Evolutionary conservation across 2,329 filamentous ascomycete species (phyloP).

Genomic region (Fusarium tupiense): DNA sequence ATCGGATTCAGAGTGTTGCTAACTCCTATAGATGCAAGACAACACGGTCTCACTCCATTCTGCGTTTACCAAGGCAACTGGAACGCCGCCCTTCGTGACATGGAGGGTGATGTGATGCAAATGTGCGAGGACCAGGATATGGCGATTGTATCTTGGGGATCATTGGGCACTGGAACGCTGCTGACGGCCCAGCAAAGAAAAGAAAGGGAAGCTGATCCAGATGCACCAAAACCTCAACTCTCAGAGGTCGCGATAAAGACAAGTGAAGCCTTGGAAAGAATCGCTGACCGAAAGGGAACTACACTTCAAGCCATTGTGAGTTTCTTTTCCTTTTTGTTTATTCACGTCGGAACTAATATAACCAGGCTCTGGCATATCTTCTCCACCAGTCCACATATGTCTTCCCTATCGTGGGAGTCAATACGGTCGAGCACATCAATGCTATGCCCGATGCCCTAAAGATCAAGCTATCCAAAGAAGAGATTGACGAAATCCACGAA

Average conservation of each 20-base stretch:
- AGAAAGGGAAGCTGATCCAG: neutral
- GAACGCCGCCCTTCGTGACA: constrained; percentile 40
- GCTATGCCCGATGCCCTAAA: constrained; percentile 4
- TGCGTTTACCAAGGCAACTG: constrained; percentile 46
- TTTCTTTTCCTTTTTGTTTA: neutral
- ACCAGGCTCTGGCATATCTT: neutral
- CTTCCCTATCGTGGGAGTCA: constrained; percentile 23
- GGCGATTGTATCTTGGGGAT: constrained; percentile 59
- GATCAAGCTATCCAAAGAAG: neutral
- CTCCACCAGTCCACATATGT: constrained; percentile 25
- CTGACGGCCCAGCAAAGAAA: neutral
- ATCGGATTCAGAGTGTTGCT: too few species aligned
- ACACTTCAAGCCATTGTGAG: constrained; percentile 14
- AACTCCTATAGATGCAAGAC: constrained; percentile 27
- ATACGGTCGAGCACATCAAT: constrained; percentile 12
- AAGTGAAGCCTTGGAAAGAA: neutral
- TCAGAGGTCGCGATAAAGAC: rapidly evolving
- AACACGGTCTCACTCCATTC: constrained; percentile 42
- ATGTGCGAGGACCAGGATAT: constrained; percentile 47
- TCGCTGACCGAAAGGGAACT: neutral
- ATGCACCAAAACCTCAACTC: neutral
- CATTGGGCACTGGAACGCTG: constrained; percentile 9
- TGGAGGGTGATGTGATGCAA: constrained; percentile 47
- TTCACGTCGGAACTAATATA: neutral
- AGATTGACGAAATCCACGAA: constrained; percentile 11